phyloP scores from a whole-genome alignment of 345 rosid species.

The Arabis hirsuta region DNA sequence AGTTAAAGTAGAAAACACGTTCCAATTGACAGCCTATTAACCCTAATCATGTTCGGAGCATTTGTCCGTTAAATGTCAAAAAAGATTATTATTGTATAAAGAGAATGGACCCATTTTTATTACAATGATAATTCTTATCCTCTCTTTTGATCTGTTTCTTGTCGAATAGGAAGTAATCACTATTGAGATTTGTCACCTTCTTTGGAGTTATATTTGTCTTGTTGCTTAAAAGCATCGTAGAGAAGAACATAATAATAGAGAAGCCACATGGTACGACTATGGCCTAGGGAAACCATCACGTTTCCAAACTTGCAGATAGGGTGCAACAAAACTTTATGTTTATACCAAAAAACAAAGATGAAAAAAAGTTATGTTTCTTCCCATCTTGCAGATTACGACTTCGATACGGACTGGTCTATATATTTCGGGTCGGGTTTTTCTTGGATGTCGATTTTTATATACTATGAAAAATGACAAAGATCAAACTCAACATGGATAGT shows the following conservation, averaged over 20 bases:
- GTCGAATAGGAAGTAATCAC: conserved; percentile 48
- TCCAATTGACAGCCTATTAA: conserved; percentile 39
- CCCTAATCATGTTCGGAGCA: conserved; percentile 37
- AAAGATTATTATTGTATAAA: conserved; percentile 6
- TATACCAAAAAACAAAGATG: not conserved
- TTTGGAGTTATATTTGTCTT: conserved; percentile 43
- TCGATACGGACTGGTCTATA: conserved; percentile 8
- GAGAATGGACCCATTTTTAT: conserved; percentile 44
- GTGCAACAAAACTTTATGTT: conserved; percentile 37
- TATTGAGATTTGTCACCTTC: conserved; percentile 44
- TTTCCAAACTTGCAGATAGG: conserved; percentile 38
- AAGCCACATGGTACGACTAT: conserved; percentile 44
- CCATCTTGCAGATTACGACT: conserved; percentile 25
- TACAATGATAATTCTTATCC: conserved; percentile 47
- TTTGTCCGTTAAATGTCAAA: conserved; percentile 37
- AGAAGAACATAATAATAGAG: conserved; percentile 45
- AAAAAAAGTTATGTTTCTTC: conserved; percentile 26
- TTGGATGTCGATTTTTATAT: not conserved
- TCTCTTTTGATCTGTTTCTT: conserved; percentile 47
- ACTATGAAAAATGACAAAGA: not conserved
- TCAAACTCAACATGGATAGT: conserved; percentile 1
- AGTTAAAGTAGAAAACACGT: conserved; percentile 18
- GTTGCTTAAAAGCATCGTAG: conserved; percentile 42
- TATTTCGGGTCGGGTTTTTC: not conserved
- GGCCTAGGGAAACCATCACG: conserved; percentile 47